These are phyloP conservation scores for Funneliformis caledonium DNA, from an alignment of 371 early-diverging fungal genomes.

Conservation along the genomic window DNA sequence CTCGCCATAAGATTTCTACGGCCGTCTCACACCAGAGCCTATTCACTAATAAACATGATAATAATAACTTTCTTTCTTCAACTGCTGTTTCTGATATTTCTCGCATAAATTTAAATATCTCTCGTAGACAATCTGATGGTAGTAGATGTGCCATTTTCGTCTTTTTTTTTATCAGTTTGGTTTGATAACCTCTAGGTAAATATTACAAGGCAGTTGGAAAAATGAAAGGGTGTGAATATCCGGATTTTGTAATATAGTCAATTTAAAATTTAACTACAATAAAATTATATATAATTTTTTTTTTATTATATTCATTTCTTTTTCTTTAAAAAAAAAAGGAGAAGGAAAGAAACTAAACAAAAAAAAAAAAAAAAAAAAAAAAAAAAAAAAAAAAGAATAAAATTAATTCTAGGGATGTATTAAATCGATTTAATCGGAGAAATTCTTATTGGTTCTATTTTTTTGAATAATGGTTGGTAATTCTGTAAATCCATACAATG, in stretches of 20 bases:
- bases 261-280: not conserved
- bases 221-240: too few relatives aligned
- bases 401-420: too few relatives aligned
- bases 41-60: conserved; percentile 24
- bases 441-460: not conserved
- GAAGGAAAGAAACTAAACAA: too few relatives aligned
- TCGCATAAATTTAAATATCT: not conserved
- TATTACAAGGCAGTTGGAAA: not conserved
- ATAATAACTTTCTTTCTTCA: conserved; percentile 1
- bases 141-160: not conserved
- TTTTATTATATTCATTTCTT: too few relatives aligned
- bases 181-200: not conserved
- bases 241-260: not conserved
- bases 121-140: not conserved
- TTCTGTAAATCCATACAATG: not conserved
- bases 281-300: too few relatives aligned
- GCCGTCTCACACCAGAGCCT: conserved; percentile 22
- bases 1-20: conserved; percentile 14
- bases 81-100: not conserved
- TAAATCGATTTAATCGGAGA: not conserved
- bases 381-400: too few relatives aligned
- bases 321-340: too few relatives aligned
- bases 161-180: not conserved
- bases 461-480: not conserved
- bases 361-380: too few relatives aligned